Evolutionary conservation across 2,329 filamentous ascomycete species (phyloP).

Genomic region (Aureobasidium sp.): DNA sequence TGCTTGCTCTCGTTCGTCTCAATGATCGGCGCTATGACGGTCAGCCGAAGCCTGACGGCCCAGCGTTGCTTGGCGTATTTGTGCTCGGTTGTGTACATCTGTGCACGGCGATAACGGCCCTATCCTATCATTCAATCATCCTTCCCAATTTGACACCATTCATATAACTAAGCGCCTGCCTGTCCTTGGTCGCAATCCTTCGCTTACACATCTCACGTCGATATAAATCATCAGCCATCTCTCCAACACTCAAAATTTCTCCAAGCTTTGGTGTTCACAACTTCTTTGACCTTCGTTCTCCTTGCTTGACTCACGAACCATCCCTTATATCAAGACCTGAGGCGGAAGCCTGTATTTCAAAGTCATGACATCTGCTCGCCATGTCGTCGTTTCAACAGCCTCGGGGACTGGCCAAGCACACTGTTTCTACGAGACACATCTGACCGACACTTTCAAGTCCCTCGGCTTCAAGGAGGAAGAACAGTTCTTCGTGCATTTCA

Average conservation of each 20-base stretch:
- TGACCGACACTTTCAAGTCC: constrained; percentile 35
- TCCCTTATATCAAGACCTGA: not conserved
- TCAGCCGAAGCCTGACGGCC: not conserved
- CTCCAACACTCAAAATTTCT: no score
- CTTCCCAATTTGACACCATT: constrained; percentile 3
- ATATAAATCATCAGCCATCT: not conserved
- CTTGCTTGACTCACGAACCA: not conserved
- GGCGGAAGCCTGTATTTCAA: not conserved
- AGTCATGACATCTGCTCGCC: constrained; percentile 16
- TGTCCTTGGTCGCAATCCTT: not conserved
- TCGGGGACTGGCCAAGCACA: constrained; percentile 37
- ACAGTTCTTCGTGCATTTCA: constrained; percentile 51
- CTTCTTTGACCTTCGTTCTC: not conserved
- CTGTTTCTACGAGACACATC: constrained; percentile 30
- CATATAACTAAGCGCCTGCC: not conserved
- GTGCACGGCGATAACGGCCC: constrained; percentile 1
- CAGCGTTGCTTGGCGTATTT: not conserved
- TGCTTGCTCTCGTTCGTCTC: not conserved
- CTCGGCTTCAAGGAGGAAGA: constrained; percentile 30
- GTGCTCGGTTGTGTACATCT: not conserved
- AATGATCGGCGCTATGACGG: not conserved
- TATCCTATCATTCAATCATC: not conserved
- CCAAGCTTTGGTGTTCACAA: no score
- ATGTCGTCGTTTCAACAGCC: constrained; percentile 38
- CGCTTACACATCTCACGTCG: not conserved